Conservation (phyloP, 1,284 basidiomycete species). For the Naganishia sp. region DNA sequence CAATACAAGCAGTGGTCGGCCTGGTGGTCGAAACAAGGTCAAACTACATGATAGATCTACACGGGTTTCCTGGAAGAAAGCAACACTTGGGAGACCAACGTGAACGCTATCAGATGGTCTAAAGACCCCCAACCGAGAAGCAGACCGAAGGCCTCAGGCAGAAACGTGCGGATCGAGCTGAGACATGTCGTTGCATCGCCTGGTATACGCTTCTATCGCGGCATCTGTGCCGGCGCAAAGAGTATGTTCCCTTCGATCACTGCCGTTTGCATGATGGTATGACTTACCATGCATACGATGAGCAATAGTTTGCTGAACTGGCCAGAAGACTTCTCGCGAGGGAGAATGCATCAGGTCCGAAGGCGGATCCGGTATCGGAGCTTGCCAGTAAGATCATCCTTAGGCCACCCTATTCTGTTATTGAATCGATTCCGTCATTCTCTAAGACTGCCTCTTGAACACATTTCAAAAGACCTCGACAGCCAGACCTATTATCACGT, state of each 20-base stretch:
- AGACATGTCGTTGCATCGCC: conserved; percentile 15
- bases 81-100: no score
- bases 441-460: conserved; percentile 3
- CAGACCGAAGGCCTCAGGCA: no score
- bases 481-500: conserved; percentile 4
- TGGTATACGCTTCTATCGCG: conserved; percentile 6
- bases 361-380: neutral
- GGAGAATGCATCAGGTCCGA: conserved; percentile 7
- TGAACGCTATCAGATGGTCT: no score
- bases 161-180: neutral
- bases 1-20: no score
- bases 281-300: neutral
- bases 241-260: neutral
- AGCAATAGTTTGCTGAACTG: conserved; percentile 3
- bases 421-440: neutral
- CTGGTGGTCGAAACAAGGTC: no score
- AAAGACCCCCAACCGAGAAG: no score
- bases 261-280: no score
- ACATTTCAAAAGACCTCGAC: conserved; percentile 1
- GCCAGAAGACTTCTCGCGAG: neutral
- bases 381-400: conserved; percentile 1
- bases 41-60: no score
- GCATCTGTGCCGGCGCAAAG: conserved; percentile 9
- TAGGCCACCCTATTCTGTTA: neutral
- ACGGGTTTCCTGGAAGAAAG: no score